Percentiles rank a stretch among this genome's conserved stretches.
These are phyloP conservation scores for Trypanosoma platydactyli DNA, from an alignment of 208 protist species.

Conservation along the genomic window DNA sequence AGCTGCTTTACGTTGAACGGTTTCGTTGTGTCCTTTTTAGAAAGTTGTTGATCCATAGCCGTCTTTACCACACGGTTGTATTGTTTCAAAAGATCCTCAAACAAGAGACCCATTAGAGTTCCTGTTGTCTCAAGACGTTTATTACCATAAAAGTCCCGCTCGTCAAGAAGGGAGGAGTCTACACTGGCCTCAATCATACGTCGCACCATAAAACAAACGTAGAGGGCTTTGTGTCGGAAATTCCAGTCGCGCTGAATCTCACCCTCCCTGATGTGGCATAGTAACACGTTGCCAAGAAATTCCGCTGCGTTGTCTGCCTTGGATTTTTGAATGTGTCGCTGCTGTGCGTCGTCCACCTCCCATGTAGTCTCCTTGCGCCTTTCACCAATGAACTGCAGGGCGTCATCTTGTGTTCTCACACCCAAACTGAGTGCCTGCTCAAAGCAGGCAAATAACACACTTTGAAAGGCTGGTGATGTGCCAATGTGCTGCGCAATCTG, in stretches of 20 bases:
- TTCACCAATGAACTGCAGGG: slow-evolving; percentile 98
- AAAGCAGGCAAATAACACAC: slow-evolving; percentile 95
- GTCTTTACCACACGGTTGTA: slow-evolving; percentile 97
- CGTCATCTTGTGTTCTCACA: slow-evolving; percentile 92
- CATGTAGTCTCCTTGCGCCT: slow-evolving; percentile 78
- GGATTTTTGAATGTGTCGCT: slow-evolving; percentile 59
- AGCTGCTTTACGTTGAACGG: slow-evolving; percentile 93
- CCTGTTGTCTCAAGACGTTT: slow-evolving; percentile 98
- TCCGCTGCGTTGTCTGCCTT: slow-evolving; percentile 95
- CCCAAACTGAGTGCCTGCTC: slow-evolving; percentile 87
- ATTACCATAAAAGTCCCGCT: slow-evolving; percentile 99
- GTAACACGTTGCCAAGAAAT: slow-evolving; percentile 92
- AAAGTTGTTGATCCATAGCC: slow-evolving; percentile 85
- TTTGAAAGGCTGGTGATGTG: slow-evolving; percentile 81
- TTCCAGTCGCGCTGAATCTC: slow-evolving; percentile 94
- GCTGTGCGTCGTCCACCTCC: slow-evolving; percentile 72
- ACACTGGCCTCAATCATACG: slow-evolving; percentile 94
- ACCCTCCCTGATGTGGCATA: slow-evolving; percentile 94
- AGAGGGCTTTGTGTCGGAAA: slow-evolving; percentile 97
- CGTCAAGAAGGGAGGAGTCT: slow-evolving; percentile 93
- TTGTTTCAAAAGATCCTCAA: slow-evolving; percentile 98
- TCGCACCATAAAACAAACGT: slow-evolving; percentile 97
- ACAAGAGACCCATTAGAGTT: slow-evolving; percentile 97
- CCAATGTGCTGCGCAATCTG: slow-evolving; percentile 98
- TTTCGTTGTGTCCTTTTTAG: slow-evolving; percentile 86